phyloP scores from a whole-genome alignment of 495 filamentous ascomycete species.

The Lepraria neglecta region DNA sequence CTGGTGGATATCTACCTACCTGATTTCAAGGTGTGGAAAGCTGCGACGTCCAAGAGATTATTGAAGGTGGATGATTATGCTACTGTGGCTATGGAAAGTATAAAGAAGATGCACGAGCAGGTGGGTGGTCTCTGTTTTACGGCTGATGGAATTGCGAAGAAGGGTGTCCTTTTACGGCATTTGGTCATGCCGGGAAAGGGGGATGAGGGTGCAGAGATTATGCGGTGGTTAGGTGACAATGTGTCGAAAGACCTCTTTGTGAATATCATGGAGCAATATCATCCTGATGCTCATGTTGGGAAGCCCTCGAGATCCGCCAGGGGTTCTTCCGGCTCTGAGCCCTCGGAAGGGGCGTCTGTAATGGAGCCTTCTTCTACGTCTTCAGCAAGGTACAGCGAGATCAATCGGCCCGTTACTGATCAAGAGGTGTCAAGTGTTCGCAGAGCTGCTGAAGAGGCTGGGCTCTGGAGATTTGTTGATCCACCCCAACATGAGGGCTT shows the following conservation, averaged over 20 bases:
- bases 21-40: conserved; percentile 72
- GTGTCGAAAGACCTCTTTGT: conserved; percentile 64
- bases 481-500: conserved; percentile 63
- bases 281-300: conserved; percentile 68
- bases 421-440: conserved; percentile 57
- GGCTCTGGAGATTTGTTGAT: conserved; percentile 70
- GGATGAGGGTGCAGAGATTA: conserved; percentile 59
- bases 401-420: conserved; percentile 60
- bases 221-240: conserved; percentile 60
- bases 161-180: conserved; percentile 63
- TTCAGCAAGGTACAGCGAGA: conserved; percentile 60
- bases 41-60: conserved; percentile 54
- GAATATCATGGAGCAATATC: conserved; percentile 74
- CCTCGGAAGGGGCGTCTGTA: background rate
- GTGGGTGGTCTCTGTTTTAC: conserved; percentile 75
- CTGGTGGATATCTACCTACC: conserved; percentile 73
- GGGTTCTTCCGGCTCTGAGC: background rate
- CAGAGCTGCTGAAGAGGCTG: conserved; percentile 58
- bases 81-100: conserved; percentile 58
- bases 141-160: conserved; percentile 66
- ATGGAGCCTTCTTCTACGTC: conserved; percentile 34
- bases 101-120: conserved; percentile 68
- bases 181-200: conserved; percentile 73
- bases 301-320: conserved; percentile 44
- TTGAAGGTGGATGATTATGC: conserved; percentile 70